Evolutionary conservation across 208 protist species (phyloP).

Genomic region (Novymonas esmeraldas): DNA sequence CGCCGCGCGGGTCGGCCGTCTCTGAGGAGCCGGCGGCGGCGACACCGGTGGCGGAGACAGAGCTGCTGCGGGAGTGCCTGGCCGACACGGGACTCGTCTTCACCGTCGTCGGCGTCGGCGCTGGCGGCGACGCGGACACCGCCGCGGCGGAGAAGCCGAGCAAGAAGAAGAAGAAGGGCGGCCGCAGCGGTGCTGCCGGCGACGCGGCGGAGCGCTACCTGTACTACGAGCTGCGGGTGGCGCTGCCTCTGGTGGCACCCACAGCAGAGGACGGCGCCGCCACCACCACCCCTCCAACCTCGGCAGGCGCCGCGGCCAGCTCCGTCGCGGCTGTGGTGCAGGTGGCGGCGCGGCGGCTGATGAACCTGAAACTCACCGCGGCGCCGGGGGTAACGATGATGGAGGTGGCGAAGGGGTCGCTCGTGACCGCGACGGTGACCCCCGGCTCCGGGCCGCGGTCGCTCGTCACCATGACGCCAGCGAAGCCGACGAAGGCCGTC

Average conservation of each 20-base stretch:
- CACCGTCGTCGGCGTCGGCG: slow-evolving; percentile 17
- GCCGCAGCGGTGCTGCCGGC: neutral
- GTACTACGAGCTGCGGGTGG: slow-evolving; percentile 30
- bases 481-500: slow-evolving; percentile 13
- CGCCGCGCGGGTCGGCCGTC: neutral
- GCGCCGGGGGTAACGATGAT: neutral
- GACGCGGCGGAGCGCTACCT: neutral
- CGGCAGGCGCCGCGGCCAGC: neutral
- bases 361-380: slow-evolving; percentile 19
- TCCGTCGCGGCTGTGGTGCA: slow-evolving; percentile 18
- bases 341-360: slow-evolving; percentile 10
- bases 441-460: slow-evolving; percentile 7
- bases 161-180: slow-evolving; percentile 8
- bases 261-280: neutral
- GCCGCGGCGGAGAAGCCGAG: neutral
- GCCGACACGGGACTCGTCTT: slow-evolving; percentile 12
- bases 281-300: neutral
- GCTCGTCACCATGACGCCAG: slow-evolving; percentile 14
- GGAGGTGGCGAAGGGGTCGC: slow-evolving; percentile 1
- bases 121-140: neutral
- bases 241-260: neutral
- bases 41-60: slow-evolving; percentile 18
- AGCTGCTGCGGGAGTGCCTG: slow-evolving; percentile 25
- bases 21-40: neutral
- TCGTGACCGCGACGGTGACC: slow-evolving; percentile 7